phyloP scores from a whole-genome alignment of 768 basidiomycete genomes.

The Mrakia hoshinonis region DNA sequence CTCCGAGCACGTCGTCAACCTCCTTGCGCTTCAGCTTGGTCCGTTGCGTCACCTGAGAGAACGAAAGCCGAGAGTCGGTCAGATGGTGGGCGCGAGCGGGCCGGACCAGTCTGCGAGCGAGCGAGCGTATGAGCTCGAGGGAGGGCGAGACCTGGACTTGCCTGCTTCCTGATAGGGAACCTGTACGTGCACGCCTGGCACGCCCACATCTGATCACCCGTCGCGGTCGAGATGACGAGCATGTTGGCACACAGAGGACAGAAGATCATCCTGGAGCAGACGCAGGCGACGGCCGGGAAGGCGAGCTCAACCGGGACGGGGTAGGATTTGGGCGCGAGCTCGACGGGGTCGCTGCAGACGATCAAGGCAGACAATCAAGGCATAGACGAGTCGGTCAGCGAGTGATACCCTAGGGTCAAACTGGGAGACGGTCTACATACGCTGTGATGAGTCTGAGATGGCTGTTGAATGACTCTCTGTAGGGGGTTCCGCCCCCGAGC shows the following conservation, averaged over 20 bases:
- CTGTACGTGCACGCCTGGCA: constrained; percentile 93
- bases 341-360: too few species aligned
- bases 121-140: too few species aligned
- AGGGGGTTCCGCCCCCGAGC: not conserved
- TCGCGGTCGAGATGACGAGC: constrained; percentile 29
- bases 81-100: too few species aligned
- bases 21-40: constrained; percentile 78
- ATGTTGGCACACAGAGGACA: constrained; percentile 28
- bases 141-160: constrained; percentile 33
- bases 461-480: not conserved
- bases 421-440: too few species aligned
- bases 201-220: constrained; percentile 30
- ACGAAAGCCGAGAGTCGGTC: not conserved
- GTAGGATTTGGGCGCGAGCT: not conserved
- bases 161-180: constrained; percentile 81
- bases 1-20: constrained; percentile 91
- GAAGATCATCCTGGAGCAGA: constrained; percentile 24
- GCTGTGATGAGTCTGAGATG: too few species aligned
- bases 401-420: too few species aligned
- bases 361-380: not conserved
- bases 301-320: not conserved
- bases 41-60: constrained; percentile 73
- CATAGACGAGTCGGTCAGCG: not conserved
- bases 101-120: too few species aligned
- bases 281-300: not conserved